phyloP scores from a whole-genome alignment of 2,329 filamentous ascomycete species.

The Colletotrichum endophyticum region DNA sequence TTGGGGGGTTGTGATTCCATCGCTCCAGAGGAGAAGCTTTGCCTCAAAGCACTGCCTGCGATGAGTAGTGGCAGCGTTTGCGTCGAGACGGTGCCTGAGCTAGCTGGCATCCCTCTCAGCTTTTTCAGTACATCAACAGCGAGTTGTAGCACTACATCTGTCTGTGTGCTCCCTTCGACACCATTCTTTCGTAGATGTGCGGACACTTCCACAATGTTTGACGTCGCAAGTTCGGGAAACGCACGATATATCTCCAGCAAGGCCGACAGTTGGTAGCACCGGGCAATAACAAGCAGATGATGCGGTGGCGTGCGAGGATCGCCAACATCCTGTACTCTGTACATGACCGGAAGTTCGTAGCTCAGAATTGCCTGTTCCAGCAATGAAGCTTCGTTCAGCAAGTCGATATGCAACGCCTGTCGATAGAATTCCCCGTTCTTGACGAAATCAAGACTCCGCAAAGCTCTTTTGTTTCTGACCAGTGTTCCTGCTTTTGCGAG shows the following conservation, averaged over 20 bases:
- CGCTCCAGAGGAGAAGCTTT: fast-evolving
- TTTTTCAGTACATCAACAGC: background rate
- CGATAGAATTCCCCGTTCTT: background rate
- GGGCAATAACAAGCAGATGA: fast-evolving
- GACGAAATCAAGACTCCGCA: background rate
- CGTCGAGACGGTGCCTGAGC: background rate
- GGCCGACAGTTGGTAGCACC: background rate
- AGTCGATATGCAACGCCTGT: background rate
- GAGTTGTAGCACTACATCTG: background rate
- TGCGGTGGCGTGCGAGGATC: background rate
- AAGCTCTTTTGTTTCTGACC: background rate
- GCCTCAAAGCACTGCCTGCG: background rate
- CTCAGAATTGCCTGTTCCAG: background rate
- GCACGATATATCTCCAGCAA: background rate
- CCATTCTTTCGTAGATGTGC: background rate
- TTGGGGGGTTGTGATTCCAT: fast-evolving
- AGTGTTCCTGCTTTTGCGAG: background rate
- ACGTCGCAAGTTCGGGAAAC: background rate
- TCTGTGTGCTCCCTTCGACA: fast-evolving
- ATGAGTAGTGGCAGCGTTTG: background rate
- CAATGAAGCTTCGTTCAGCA: background rate
- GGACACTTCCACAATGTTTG: background rate
- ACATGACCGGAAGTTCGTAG: background rate
- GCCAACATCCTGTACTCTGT: background rate
- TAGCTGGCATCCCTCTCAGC: background rate